phyloP scores from a whole-genome alignment of 1,284 basidiomycete genomes.

The Trichosporon sp. region DNA sequence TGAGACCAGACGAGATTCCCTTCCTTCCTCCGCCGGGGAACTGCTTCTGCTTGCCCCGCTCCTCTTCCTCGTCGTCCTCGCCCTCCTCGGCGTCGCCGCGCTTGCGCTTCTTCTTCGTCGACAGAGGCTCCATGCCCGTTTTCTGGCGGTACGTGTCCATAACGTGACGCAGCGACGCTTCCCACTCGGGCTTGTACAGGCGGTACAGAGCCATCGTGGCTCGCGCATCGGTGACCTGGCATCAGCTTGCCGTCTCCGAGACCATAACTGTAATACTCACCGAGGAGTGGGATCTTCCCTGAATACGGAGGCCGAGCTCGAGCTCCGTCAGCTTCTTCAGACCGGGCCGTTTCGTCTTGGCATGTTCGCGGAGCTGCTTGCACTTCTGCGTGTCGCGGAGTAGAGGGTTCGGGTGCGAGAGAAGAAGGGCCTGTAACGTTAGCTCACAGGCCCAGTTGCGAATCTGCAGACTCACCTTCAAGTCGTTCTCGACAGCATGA shows the following conservation, averaged over 20 bases:
- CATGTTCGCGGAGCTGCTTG: slow-evolving; percentile 59
- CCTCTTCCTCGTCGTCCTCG: slow-evolving; percentile 35
- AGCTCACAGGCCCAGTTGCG: not conserved
- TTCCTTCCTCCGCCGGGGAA: slow-evolving; percentile 66
- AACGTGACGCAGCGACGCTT: slow-evolving; percentile 58
- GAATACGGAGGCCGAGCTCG: slow-evolving; percentile 81
- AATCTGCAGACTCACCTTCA: slow-evolving; percentile 65
- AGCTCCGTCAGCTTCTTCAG: slow-evolving; percentile 79
- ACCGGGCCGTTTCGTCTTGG: slow-evolving; percentile 68
- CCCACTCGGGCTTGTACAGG: slow-evolving; percentile 84
- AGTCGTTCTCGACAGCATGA: slow-evolving; percentile 89
- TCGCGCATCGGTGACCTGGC: slow-evolving; percentile 84
- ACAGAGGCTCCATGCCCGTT: slow-evolving; percentile 33
- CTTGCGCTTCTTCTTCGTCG: slow-evolving; percentile 40
- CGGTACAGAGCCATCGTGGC: slow-evolving; percentile 95
- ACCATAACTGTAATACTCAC: slow-evolving; percentile 58
- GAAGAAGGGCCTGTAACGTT: slow-evolving; percentile 69
- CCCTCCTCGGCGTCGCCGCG: slow-evolving; percentile 47
- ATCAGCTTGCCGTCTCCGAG: not conserved
- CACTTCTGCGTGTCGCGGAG: slow-evolving; percentile 81
- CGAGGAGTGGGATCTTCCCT: slow-evolving; percentile 83
- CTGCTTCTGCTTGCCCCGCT: slow-evolving; percentile 37
- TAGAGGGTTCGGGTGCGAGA: slow-evolving; percentile 80
- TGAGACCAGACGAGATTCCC: slow-evolving; percentile 71
- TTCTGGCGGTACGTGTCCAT: slow-evolving; percentile 52